Conservation (phyloP, 352 stramenopile species). For the Peronospora destructor region DNA sequence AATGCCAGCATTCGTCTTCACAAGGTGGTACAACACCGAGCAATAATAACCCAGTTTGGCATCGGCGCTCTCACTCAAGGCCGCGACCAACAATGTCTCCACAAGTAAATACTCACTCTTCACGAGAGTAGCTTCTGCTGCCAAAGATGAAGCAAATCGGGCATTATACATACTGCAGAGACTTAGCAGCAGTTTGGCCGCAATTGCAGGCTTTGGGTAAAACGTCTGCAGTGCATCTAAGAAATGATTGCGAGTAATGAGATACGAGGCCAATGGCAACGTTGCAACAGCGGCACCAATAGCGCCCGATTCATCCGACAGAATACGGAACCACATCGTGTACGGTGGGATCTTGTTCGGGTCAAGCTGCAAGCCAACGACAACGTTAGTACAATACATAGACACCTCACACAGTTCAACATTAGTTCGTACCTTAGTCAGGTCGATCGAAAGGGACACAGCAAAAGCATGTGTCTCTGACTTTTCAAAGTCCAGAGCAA, state of each 20-base stretch:
- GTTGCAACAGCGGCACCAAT: slow-evolving; percentile 55
- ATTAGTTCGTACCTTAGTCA: slow-evolving; percentile 31
- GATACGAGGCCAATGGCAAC: slow-evolving; percentile 64
- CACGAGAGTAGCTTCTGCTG: slow-evolving; percentile 21
- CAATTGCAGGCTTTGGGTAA: slow-evolving; percentile 58
- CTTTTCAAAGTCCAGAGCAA: slow-evolving; percentile 25
- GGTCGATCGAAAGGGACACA: slow-evolving; percentile 40
- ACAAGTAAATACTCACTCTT: slow-evolving; percentile 79
- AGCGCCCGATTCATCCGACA: slow-evolving; percentile 65
- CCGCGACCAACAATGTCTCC: slow-evolving; percentile 61
- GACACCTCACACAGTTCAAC: neutral
- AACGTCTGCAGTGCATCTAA: slow-evolving; percentile 53
- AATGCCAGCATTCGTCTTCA: slow-evolving; percentile 60
- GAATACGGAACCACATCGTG: slow-evolving; percentile 54
- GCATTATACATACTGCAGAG: slow-evolving; percentile 52
- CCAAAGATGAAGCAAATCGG: slow-evolving; percentile 40
- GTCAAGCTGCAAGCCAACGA: slow-evolving; percentile 34
- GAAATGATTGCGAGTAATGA: slow-evolving; percentile 52
- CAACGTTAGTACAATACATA: neutral
- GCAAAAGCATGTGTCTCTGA: slow-evolving; percentile 40
- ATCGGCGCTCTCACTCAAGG: slow-evolving; percentile 38
- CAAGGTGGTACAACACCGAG: slow-evolving; percentile 65
- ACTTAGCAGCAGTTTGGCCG: slow-evolving; percentile 61
- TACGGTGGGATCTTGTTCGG: slow-evolving; percentile 61
- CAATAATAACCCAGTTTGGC: slow-evolving; percentile 59